Percentiles rank a stretch among this genome's conserved stretches.
These are phyloP conservation scores for Wickerhamomyces ciferrii DNA, from an alignment of 805 yeast species.

Conservation along the genomic window DNA sequence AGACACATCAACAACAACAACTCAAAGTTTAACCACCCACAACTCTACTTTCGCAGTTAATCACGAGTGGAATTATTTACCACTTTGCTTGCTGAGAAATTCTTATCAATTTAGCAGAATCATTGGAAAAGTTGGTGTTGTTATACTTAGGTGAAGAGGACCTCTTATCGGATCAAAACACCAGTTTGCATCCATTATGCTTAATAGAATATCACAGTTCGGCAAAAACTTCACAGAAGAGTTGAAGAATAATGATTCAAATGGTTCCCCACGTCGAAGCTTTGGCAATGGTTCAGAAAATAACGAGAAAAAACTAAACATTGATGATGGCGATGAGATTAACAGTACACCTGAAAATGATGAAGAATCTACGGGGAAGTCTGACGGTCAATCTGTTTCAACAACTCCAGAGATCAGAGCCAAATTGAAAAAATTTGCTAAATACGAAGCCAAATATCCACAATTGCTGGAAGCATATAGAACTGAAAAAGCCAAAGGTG, in stretches of 20 bases:
- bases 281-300: neutral
- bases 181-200: neutral
- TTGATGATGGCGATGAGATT: conserved; percentile 1
- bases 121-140: too few relatives aligned
- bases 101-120: too few relatives aligned
- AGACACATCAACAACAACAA: neutral
- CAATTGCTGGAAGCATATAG: conserved; percentile 79
- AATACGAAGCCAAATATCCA: conserved; percentile 91
- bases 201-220: conserved; percentile 31
- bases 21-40: too few relatives aligned
- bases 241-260: conserved; percentile 35
- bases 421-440: conserved; percentile 68
- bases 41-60: too few relatives aligned
- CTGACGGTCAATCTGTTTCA: conserved; percentile 7
- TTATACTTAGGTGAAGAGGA: neutral
- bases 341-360: conserved; percentile 4
- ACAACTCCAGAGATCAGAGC: conserved; percentile 53
- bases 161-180: neutral
- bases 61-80: too few relatives aligned
- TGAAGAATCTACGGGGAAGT: conserved; percentile 11
- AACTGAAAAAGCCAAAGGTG: conserved; percentile 63
- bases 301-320: neutral
- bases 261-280: conserved; percentile 4
- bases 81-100: too few relatives aligned
- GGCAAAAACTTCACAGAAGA: conserved; percentile 64